Evolutionary conservation across 2,329 filamentous ascomycete genomes (phyloP).

Genomic region (Ophiostoma ulmi): DNA sequence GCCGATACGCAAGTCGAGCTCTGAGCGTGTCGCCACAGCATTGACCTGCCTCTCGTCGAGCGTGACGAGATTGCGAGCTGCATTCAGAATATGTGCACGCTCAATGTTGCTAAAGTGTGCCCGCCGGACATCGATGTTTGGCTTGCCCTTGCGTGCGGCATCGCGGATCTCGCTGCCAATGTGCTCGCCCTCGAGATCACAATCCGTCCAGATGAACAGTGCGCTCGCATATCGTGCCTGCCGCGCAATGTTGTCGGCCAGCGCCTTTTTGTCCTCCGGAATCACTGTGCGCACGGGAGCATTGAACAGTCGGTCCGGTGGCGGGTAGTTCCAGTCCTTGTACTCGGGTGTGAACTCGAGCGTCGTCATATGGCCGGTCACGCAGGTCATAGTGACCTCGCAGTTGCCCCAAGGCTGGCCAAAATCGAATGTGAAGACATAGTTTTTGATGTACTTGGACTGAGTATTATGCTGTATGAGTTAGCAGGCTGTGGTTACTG

Average conservation of each 20-base stretch:
- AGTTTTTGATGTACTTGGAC: slow-evolving; percentile 85
- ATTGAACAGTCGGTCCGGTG: slow-evolving; percentile 73
- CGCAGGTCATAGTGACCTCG: slow-evolving; percentile 87
- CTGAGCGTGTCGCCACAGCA: slow-evolving; percentile 82
- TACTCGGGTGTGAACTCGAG: slow-evolving; percentile 70
- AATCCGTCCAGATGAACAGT: slow-evolving; percentile 97
- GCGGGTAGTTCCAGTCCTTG: slow-evolving; percentile 75
- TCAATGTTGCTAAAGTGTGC: slow-evolving; percentile 96
- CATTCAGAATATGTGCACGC: slow-evolving; percentile 80
- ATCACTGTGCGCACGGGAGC: slow-evolving; percentile 68
- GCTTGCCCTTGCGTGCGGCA: slow-evolving; percentile 70
- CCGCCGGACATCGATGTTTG: slow-evolving; percentile 70
- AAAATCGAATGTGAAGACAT: slow-evolving; percentile 86
- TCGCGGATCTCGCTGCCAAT: slow-evolving; percentile 88
- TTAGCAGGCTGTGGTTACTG: not conserved
- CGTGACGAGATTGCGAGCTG: slow-evolving; percentile 68
- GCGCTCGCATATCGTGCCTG: slow-evolving; percentile 68
- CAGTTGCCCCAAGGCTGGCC: slow-evolving; percentile 72
- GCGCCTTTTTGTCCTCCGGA: slow-evolving; percentile 66
- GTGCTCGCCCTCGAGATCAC: slow-evolving; percentile 93
- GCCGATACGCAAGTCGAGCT: slow-evolving; percentile 87
- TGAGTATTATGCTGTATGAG: slow-evolving; percentile 61
- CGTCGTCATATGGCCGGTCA: slow-evolving; percentile 80
- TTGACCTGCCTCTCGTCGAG: slow-evolving; percentile 82
- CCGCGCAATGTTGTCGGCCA: slow-evolving; percentile 78